These are phyloP conservation scores for Cercospora zeae-maydis DNA, from an alignment of 2,329 filamentous ascomycete species.

Conservation along the genomic window DNA sequence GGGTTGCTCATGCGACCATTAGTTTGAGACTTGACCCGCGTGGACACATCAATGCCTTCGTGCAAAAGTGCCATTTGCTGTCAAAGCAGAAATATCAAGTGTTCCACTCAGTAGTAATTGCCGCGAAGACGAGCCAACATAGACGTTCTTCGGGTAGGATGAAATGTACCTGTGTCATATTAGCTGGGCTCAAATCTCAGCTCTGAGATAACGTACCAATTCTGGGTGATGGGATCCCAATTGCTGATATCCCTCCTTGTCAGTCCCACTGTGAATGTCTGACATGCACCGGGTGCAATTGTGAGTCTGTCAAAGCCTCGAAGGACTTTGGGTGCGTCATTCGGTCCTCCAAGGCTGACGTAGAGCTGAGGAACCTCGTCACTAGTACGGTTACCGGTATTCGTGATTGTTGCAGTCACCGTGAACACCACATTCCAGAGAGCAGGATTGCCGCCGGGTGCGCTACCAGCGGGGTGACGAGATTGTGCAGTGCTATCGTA, in stretches of 20 bases:
- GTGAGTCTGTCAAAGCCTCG: constrained; percentile 42
- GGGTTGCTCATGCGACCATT: too few species aligned
- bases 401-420: constrained; percentile 58
- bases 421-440: constrained; percentile 62
- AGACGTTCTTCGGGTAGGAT: constrained; percentile 27
- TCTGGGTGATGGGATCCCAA: constrained; percentile 26
- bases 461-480: not conserved
- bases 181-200: not conserved
- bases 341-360: constrained; percentile 33
- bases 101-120: constrained; percentile 15
- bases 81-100: not conserved
- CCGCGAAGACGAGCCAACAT: constrained; percentile 31
- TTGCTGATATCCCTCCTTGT: constrained; percentile 25
- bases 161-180: not conserved
- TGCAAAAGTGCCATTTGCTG: not conserved
- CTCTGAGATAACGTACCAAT: constrained; percentile 46
- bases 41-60: too few species aligned
- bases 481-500: not conserved
- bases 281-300: constrained; percentile 23
- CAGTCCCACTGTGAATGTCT: constrained; percentile 20
- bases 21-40: too few species aligned
- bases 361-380: constrained; percentile 58
- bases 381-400: constrained; percentile 55
- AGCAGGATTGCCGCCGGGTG: constrained; percentile 42
- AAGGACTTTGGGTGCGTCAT: constrained; percentile 47